Evolutionary conservation across 2,329 filamentous ascomycete genomes (phyloP), one percentile per base, ranked within the genome.

Genomic region (Simplicillium sp.): DNA sequence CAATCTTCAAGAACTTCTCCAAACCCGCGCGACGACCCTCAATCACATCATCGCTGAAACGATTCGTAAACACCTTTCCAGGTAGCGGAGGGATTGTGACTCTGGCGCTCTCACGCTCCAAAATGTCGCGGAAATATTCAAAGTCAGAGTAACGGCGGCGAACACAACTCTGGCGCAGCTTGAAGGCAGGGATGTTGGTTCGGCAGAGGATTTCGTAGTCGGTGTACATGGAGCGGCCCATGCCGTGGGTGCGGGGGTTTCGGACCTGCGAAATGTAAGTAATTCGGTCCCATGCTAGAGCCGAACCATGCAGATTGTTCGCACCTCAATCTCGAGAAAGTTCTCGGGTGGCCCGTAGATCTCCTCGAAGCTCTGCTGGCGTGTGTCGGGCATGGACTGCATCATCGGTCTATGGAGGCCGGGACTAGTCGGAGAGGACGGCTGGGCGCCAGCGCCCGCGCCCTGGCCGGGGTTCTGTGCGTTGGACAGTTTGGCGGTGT

Each of bases 171-270:
- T 85, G 78, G 51, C 89, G 87, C 54, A 96, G 80, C 71, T 97
- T 97, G 77, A 98, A 98, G 54, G 92, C 89, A 44, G 92, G 92
- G 59, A 98, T 98, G 69, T 98, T 98, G 66, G 92, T 98, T 55
- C 86, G 83, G 71, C 92, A 95, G 54, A 94, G 77, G 58, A 98
- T 96, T 66, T 97, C 89, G 73, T 97, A 98, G 66, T 94, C 92
- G 41, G 92, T 98, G 72, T 97, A 97, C 88, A 95, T 95, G 68
- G 80, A 79, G 52, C 92, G 86, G 49, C 89, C 90, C 57, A 92
- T 88, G 60, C 94, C 92, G 65, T 94, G 87, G 20, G 89, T 95
- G 66, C 88, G 83, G 29, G 92, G 92, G 62, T 92, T 92, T 60
- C 84, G 84, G 54, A 97, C 87, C 88, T 94, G 62, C 44, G 38